These are phyloP conservation scores for Rheum nobile DNA, from an alignment of 148 eudicot genomes.

Conservation along the genomic window DNA sequence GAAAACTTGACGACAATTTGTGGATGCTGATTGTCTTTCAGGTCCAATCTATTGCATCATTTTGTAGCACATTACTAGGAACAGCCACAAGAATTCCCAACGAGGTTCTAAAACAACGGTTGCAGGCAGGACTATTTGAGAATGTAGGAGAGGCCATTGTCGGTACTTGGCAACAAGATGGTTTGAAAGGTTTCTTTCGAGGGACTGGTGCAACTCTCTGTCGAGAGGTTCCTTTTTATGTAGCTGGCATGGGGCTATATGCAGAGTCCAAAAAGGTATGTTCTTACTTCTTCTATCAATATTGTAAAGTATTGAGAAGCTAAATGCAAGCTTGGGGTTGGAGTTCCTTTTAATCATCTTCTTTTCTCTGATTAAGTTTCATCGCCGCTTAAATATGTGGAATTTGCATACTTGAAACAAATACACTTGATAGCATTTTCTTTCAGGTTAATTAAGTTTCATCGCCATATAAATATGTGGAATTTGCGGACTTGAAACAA, in stretches of 20 bases:
- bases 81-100: slow-evolving; percentile 92
- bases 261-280: slow-evolving; percentile 90
- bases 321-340: background rate
- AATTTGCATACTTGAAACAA: background rate
- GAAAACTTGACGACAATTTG: background rate
- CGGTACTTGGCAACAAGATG: slow-evolving; percentile 85
- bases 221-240: slow-evolving; percentile 94
- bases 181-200: slow-evolving; percentile 79
- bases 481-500: background rate
- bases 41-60: slow-evolving; percentile 90
- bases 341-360: background rate
- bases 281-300: background rate
- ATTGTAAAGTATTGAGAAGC: background rate
- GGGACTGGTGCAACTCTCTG: slow-evolving; percentile 93
- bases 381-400: background rate
- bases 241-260: slow-evolving; percentile 91
- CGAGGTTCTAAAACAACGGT: slow-evolving; percentile 91
- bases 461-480: too few relatives aligned
- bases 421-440: background rate
- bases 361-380: background rate
- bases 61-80: slow-evolving; percentile 87
- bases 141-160: slow-evolving; percentile 83
- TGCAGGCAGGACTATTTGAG: slow-evolving; percentile 83
- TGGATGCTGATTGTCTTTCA: slow-evolving; percentile 15
- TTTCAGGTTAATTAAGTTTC: background rate